These are phyloP conservation scores for Aegilops speltoides DNA, from an alignment of 176 grass and related monocot genomes.

Conservation along the genomic window DNA sequence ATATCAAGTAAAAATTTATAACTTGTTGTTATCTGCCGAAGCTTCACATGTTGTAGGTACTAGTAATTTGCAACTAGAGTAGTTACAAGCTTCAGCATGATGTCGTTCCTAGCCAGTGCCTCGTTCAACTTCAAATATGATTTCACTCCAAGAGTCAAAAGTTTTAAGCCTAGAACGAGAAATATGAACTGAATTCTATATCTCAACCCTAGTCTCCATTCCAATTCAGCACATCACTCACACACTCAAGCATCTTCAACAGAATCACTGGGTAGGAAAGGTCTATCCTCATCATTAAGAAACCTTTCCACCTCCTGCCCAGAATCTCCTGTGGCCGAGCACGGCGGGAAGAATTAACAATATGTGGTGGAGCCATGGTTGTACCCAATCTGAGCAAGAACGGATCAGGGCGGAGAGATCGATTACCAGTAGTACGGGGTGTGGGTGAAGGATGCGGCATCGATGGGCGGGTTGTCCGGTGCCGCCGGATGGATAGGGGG, in stretches of 20 bases:
- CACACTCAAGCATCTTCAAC: background rate
- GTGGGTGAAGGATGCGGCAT: constrained; percentile 47
- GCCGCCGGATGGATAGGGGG: background rate
- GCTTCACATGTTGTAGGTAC: background rate
- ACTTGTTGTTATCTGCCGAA: background rate
- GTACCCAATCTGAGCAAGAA: background rate
- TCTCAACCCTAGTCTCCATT: background rate
- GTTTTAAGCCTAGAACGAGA: background rate
- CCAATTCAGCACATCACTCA: background rate
- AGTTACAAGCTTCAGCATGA: background rate
- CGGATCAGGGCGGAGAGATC: background rate
- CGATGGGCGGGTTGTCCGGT: background rate
- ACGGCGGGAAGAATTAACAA: background rate
- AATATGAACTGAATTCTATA: background rate
- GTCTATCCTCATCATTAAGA: background rate
- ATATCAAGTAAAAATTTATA: background rate
- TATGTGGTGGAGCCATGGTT: background rate
- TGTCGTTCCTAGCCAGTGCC: background rate
- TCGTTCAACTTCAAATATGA: background rate
- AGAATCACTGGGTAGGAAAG: background rate
- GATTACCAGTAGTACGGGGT: constrained; percentile 78
- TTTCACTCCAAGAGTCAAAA: background rate
- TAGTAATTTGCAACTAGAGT: background rate
- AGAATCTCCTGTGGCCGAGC: background rate
- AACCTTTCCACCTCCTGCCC: background rate